These are phyloP conservation scores for Parmelia sp. DNA, from an alignment of 495 filamentous ascomycete genomes.

Conservation along the genomic window DNA sequence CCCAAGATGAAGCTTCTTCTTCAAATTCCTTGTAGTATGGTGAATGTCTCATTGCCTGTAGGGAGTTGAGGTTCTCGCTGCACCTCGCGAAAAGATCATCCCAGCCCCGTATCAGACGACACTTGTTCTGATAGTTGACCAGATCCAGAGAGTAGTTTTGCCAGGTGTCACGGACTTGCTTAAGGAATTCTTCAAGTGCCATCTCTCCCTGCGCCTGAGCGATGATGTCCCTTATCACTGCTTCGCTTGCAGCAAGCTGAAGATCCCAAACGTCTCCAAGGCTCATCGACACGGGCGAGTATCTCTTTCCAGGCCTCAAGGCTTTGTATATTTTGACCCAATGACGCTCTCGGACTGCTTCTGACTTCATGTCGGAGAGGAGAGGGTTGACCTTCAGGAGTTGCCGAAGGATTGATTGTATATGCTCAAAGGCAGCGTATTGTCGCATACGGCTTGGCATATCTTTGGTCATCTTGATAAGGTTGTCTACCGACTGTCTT, in stretches of 20 bases:
- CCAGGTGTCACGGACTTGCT: slow-evolving; percentile 95
- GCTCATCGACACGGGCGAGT: slow-evolving; percentile 86
- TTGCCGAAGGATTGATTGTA: slow-evolving; percentile 83
- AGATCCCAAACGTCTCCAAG: slow-evolving; percentile 98
- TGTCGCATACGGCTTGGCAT: slow-evolving; percentile 99
- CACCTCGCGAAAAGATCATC: slow-evolving; percentile 98
- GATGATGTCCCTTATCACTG: slow-evolving; percentile 83
- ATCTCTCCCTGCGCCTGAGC: slow-evolving; percentile 96
- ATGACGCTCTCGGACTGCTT: slow-evolving; percentile 91
- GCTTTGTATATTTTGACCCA: slow-evolving; percentile 97
- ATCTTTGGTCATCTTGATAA: slow-evolving; percentile 97
- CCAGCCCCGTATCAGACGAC: slow-evolving; percentile 93
- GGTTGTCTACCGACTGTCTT: slow-evolving; percentile 74
- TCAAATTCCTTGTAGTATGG: slow-evolving; percentile 99
- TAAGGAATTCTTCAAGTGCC: slow-evolving; percentile 96
- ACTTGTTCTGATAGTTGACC: slow-evolving; percentile 96
- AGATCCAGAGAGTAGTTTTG: slow-evolving; percentile 88
- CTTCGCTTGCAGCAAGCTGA: slow-evolving; percentile 77
- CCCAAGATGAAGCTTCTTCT: slow-evolving; percentile 92
- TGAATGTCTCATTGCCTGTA: slow-evolving; percentile 98
- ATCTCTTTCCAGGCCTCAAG: slow-evolving; percentile 81
- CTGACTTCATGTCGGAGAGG: slow-evolving; percentile 87
- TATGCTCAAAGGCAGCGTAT: slow-evolving; percentile 97
- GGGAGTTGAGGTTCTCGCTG: slow-evolving; percentile 92
- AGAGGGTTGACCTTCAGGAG: slow-evolving; percentile 84